Conservation (phyloP, 805 yeast species). For the Kodamaea nitidulidarum region DNA sequence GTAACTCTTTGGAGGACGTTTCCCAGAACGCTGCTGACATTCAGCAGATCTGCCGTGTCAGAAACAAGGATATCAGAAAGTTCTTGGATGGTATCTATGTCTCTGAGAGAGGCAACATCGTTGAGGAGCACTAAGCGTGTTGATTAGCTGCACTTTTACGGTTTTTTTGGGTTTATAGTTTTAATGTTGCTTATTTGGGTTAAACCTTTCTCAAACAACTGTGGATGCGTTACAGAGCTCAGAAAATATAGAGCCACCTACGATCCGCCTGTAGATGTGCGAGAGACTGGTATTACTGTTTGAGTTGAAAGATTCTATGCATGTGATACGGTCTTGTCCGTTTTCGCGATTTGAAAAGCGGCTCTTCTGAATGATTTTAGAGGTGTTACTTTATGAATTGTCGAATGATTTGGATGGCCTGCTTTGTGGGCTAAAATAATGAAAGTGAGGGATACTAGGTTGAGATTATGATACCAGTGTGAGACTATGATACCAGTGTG, state of each 20-base stretch:
- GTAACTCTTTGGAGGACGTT: slow-evolving; percentile 96
- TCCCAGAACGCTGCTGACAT: slow-evolving; percentile 98
- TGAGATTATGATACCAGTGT: too few species aligned
- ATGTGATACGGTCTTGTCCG: neutral
- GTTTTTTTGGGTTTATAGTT: slow-evolving; percentile 24
- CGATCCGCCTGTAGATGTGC: slow-evolving; percentile 28
- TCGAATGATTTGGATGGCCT: too few species aligned
- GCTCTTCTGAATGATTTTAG: neutral
- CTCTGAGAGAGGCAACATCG: slow-evolving; percentile 88
- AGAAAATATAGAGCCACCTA: slow-evolving; percentile 45
- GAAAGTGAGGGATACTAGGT: too few species aligned
- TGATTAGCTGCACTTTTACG: slow-evolving; percentile 9
- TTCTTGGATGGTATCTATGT: slow-evolving; percentile 99
- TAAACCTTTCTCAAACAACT: slow-evolving; percentile 14
- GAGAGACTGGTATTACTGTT: slow-evolving; percentile 4
- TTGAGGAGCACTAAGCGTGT: slow-evolving; percentile 47
- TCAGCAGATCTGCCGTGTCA: slow-evolving; percentile 96
- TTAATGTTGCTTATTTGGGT: slow-evolving; percentile 22
- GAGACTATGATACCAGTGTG: too few species aligned
- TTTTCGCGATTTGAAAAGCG: neutral
- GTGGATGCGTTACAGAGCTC: slow-evolving; percentile 40
- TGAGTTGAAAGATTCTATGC: neutral
- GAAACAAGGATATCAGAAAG: slow-evolving; percentile 99
- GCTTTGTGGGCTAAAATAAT: too few species aligned
- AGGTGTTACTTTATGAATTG: neutral